Evolutionary conservation across 805 yeast genomes (phyloP), one percentile per base, ranked within the genome.

Genomic region (Candida nemodendra): DNA sequence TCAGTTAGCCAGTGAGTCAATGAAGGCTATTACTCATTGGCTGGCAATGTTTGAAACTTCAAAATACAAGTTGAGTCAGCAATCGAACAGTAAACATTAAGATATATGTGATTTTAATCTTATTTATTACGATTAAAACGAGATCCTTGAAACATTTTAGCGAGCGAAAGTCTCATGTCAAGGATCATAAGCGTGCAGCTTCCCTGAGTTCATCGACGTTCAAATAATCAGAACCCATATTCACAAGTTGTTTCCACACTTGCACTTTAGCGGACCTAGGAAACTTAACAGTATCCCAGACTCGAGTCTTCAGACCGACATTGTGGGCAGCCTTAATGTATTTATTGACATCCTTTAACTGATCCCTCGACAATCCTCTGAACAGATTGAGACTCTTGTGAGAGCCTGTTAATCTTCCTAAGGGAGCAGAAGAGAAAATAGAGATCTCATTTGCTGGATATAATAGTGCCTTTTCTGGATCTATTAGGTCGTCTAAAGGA

Each of bases 211-310:
- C 81, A 54, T 83, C 87, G 3, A 74, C 78, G 49, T 81, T 83
- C 32, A 83, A 53, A 39, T 73, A 65, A 54, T 82, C 89, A 11
- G 73, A 66, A 5, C 78, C 79, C 17, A 67, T 41, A 16, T 58
- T 62, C 27, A 69, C 54, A 17, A 78, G 59, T 42, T 73, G 76
- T 39, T 54, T 51, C 77, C 83, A 76, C 25, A 80, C 71, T 5
- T 55, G 53, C 36, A 72, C 57, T 39, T 78, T 67, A 19, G 66
- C 54, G 6, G 54, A 43, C 3, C 57, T 50, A 2, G 90, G 88
- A 83, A 86, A 81, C 21, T 64, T 65, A 1, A 86, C 80, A 5
- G 79, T 81, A 18, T 81, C 89, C 89, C 90, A 84, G 26, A 82
- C 65, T 37, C 90, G 64, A 0, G 84, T 72, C 47, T 70, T 70